These are phyloP conservation scores for Rhynchospora tenuis DNA, from an alignment of 176 grass and related monocot genomes.

Conservation along the genomic window DNA sequence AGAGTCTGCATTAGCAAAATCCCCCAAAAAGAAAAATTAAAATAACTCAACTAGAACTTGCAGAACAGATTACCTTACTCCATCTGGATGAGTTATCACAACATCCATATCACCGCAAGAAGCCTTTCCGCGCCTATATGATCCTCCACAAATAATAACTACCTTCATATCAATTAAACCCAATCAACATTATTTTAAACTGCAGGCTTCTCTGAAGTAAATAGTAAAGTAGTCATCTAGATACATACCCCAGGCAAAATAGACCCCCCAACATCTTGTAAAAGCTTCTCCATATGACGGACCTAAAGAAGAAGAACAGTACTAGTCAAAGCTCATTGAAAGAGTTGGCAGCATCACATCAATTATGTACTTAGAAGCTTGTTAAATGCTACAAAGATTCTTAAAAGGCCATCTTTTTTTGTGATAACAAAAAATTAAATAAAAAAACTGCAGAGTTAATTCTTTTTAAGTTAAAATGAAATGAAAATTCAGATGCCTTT, in stretches of 20 bases:
- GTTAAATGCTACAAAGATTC: neutral
- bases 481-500: neutral
- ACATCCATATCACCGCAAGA: conserved; percentile 95
- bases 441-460: neutral
- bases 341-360: neutral
- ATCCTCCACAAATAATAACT: conserved; percentile 86
- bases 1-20: neutral
- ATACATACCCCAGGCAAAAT: conserved; percentile 72
- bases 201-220: neutral
- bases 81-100: conserved; percentile 85
- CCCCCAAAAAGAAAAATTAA: neutral
- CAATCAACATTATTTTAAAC: neutral
- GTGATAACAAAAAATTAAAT: neutral
- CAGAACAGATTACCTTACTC: conserved; percentile 49
- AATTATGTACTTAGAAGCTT: neutral
- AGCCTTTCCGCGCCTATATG: conserved; percentile 93
- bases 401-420: neutral
- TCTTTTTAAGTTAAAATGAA: neutral
- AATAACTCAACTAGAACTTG: neutral
- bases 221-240: neutral
- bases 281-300: conserved; percentile 78
- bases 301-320: conserved; percentile 40
- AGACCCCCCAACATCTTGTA: conserved; percentile 63
- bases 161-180: conserved; percentile 46
- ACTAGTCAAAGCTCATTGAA: neutral